Conservation (phyloP, 1,284 basidiomycete species). For the Megacollybia platyphylla region DNA sequence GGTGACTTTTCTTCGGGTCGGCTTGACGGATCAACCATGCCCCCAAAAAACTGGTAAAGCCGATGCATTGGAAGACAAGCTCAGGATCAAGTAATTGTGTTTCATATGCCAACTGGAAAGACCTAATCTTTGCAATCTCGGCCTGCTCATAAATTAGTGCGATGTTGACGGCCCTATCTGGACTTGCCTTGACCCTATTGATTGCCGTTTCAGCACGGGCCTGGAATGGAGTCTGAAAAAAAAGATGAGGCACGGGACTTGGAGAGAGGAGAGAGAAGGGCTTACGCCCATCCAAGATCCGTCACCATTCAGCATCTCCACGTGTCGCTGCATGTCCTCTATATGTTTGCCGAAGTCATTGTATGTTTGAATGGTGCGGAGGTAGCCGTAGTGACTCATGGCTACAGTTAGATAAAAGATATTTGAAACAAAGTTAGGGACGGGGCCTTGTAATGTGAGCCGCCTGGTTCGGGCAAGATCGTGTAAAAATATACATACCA, state of each 20-base stretch:
- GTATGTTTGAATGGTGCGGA: conserved; percentile 68
- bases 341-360: conserved; percentile 61
- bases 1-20: conserved; percentile 79
- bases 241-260: not conserved
- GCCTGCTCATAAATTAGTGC: conserved; percentile 21
- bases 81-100: conserved; percentile 84
- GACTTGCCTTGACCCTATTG: conserved; percentile 55
- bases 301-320: conserved; percentile 70
- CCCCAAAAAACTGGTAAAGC: conserved; percentile 83
- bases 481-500: conserved; percentile 18
- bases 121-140: conserved; percentile 58
- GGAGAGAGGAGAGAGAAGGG: conserved; percentile 6
- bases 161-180: not conserved
- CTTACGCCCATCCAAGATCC: conserved; percentile 68
- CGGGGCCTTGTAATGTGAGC: conserved; percentile 21
- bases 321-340: conserved; percentile 67
- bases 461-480: not conserved
- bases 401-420: conserved; percentile 25
- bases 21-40: conserved; percentile 90
- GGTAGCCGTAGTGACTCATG: conserved; percentile 78
- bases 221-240: conserved; percentile 46
- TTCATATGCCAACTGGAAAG: conserved; percentile 69
- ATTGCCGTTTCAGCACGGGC: conserved; percentile 58
- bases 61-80: conserved; percentile 68
- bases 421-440: conserved; percentile 29